Conservation (phyloP, 2,329 filamentous ascomycete species). For the Talaromyces sp. region DNA sequence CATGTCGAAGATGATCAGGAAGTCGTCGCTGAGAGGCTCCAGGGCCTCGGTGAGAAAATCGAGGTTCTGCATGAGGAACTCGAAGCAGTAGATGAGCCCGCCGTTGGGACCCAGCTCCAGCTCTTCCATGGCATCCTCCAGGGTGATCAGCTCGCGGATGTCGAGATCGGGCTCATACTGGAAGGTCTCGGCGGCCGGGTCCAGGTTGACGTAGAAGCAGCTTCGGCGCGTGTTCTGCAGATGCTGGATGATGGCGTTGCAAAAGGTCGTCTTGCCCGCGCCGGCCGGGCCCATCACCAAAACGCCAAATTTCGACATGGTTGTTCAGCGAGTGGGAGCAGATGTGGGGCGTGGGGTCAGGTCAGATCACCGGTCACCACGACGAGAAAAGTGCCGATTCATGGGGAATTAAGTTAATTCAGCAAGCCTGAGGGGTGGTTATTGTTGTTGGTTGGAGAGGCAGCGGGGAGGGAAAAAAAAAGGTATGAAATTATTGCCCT, state of each 20-base stretch:
- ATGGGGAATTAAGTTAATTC: neutral
- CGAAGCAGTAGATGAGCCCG: slow-evolving; percentile 92
- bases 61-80: slow-evolving; percentile 90
- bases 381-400: neutral
- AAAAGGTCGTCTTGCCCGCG: slow-evolving; percentile 96
- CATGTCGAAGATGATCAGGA: slow-evolving; percentile 97
- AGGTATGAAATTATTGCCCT: neutral
- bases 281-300: slow-evolving; percentile 96
- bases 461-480: neutral
- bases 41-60: slow-evolving; percentile 85
- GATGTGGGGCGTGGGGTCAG: neutral
- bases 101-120: slow-evolving; percentile 86
- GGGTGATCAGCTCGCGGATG: slow-evolving; percentile 89
- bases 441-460: neutral
- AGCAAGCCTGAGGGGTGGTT: neutral
- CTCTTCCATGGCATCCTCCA: slow-evolving; percentile 96
- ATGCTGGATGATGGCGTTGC: slow-evolving; percentile 86
- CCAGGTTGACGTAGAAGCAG: slow-evolving; percentile 96
- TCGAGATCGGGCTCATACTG: slow-evolving; percentile 88
- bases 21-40: slow-evolving; percentile 84
- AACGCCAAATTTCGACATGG: slow-evolving; percentile 89
- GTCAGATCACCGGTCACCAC: neutral
- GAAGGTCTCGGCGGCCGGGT: slow-evolving; percentile 91
- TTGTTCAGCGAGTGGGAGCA: neutral
- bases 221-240: slow-evolving; percentile 87